Evolutionary conservation across 2,329 filamentous ascomycete species (phyloP), one percentile per base, ranked within the genome.

Genomic region (Pseudogymnoascus verrucosus): DNA sequence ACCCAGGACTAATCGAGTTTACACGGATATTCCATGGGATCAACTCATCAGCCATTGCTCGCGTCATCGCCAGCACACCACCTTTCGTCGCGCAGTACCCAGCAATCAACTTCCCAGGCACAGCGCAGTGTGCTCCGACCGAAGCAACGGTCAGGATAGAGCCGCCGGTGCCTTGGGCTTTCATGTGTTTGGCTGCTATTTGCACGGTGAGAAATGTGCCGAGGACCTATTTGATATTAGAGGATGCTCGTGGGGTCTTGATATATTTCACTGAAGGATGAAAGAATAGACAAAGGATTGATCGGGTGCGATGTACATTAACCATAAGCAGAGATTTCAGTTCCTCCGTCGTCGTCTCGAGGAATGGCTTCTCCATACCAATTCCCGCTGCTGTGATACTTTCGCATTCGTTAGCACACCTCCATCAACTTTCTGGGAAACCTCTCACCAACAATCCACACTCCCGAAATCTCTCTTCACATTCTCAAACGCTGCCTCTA

Each of bases 71-170:
- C 5, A 79, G 70, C 3, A 80, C 66, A 1, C 72, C 78, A 65
- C 76, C 78, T 66, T 80, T 80, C 3, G 70, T 72, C 1, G 73
- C 74, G 8, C 68, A 69, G 47, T 76, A 76, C 0, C 67, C 71
- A 12, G 73, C 37, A 65, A 44, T 69, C 34, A 37, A 14, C 34
- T 37, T 37, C 68, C 31, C 71, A 69, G 5, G 67, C 16, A 61
- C 44, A 8, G 60, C 4, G 65, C 76, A 74, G n/a, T 78, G 68
- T 2, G 81, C 82, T 34, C 80, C 77, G 37, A 80, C 80, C 60
- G 79, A 83, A 26, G 80, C 76, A 28, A 82, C 77, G 51, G 75
- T 75, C 23, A 76, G 70, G 6, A 76, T 74, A 0, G 70, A 66
- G 0, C 70, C 70, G 0, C 19, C 64, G 23, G 76, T 78, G 69